These are phyloP conservation scores for Urtica urens DNA, from an alignment of 306 rosid genomes.

Conservation along the genomic window DNA sequence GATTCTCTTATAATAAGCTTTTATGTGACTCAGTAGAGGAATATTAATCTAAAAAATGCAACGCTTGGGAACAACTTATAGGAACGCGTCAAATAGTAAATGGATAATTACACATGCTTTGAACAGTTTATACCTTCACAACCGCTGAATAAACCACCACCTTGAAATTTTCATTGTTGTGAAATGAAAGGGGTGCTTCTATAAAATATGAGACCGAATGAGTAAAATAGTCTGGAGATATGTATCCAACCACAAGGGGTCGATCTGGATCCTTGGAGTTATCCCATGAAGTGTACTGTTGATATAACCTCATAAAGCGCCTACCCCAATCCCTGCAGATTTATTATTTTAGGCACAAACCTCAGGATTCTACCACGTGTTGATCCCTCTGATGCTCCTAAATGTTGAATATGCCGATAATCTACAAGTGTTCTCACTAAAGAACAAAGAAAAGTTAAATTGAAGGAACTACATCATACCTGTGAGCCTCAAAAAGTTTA, in stretches of 20 bases:
- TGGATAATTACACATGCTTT: background rate
- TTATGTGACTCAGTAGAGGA: no score
- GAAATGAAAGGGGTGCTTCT: conserved; percentile 85
- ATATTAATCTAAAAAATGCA: no score
- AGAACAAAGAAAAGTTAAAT: conserved; percentile 6
- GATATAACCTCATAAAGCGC: conserved; percentile 77
- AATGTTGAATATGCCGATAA: no score
- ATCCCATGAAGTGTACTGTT: conserved; percentile 68
- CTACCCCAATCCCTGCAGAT: conserved; percentile 90
- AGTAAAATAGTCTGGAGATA: conserved; percentile 96
- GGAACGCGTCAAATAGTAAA: background rate
- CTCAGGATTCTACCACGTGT: background rate
- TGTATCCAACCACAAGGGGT: conserved; percentile 83
- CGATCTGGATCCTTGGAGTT: conserved; percentile 85
- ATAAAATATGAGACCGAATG: conserved; percentile 94
- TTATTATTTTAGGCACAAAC: conserved; percentile 6
- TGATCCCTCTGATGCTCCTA: no score
- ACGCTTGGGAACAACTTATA: no score
- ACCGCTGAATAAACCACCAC: conserved; percentile 94
- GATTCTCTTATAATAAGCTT: no score
- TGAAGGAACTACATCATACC: conserved; percentile 34
- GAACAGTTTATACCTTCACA: conserved; percentile 68
- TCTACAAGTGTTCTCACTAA: background rate
- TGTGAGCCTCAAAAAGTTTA: conserved; percentile 82
- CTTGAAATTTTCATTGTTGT: conserved; percentile 60